These are phyloP conservation scores for Bassia scoparia DNA, from an alignment of 148 eudicot genomes.

Conservation along the genomic window DNA sequence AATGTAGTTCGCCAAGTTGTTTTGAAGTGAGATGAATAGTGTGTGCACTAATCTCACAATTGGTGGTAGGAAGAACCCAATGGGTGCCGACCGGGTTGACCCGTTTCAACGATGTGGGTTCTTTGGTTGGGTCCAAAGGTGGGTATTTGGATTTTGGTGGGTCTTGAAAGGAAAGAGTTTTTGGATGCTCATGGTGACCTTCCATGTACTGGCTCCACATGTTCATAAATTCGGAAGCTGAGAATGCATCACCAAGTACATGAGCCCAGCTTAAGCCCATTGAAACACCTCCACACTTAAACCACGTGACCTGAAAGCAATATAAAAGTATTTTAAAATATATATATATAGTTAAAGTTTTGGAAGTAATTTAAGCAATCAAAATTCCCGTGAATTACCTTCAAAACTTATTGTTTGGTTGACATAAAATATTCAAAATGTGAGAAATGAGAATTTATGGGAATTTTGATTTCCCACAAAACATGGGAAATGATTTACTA, in stretches of 20 bases:
- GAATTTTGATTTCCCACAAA: too few species aligned
- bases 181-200: conserved; percentile 18
- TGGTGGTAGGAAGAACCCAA: conserved; percentile 37
- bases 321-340: too few species aligned
- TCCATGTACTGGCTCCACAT: conserved; percentile 41
- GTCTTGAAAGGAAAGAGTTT: conserved; percentile 15
- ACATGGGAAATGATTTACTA: too few species aligned
- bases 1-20: conserved; percentile 31
- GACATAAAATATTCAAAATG: too few species aligned
- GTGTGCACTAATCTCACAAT: conserved; percentile 37
- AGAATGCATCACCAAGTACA: conserved; percentile 60
- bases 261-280: conserved; percentile 85
- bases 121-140: conserved; percentile 13
- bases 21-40: conserved; percentile 32
- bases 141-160: conserved; percentile 4
- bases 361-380: too few species aligned
- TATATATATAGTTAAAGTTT: too few species aligned
- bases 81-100: conserved; percentile 47
- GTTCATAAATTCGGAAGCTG: conserved; percentile 63
- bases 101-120: conserved; percentile 34
- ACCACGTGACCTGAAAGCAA: conserved; percentile 49
- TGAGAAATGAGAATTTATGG: too few species aligned
- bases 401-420: too few species aligned
- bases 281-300: conserved; percentile 73
- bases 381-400: too few species aligned